Conservation (phyloP, 1,284 basidiomycete genomes). For the Cutaneotrichosporon curvatum region DNA sequence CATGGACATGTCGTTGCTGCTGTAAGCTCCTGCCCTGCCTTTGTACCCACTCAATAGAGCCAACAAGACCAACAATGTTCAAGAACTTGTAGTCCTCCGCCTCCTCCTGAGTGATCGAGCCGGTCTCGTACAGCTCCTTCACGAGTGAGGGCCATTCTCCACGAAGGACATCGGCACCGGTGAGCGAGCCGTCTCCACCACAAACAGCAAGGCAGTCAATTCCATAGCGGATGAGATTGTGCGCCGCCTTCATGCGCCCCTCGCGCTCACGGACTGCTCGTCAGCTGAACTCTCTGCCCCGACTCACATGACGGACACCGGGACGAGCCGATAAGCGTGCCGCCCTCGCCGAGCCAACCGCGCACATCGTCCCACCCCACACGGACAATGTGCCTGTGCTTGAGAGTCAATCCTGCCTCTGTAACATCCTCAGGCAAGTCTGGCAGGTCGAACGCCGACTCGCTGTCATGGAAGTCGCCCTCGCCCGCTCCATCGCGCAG, state of each 20-base stretch:
- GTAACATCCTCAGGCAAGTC: constrained; percentile 46
- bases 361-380: constrained; percentile 98
- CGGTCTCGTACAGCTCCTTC: constrained; percentile 57
- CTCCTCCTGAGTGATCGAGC: constrained; percentile 69
- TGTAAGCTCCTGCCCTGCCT: constrained; percentile 1
- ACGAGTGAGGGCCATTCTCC: constrained; percentile 88
- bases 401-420: constrained; percentile 56
- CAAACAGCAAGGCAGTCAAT: constrained; percentile 96
- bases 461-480: constrained; percentile 40
- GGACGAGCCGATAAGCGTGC: constrained; percentile 92
- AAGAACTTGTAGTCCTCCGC: constrained; percentile 67
- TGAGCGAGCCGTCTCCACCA: constrained; percentile 92
- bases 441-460: constrained; percentile 13
- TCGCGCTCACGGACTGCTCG: constrained; percentile 64
- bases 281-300: not conserved
- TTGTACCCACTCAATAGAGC: constrained; percentile 71
- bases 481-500: constrained; percentile 89
- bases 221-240: constrained; percentile 88
- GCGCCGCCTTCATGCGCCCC: constrained; percentile 77
- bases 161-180: constrained; percentile 89
- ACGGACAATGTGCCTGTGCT: constrained; percentile 86
- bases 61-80: constrained; percentile 93
- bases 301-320: constrained; percentile 65
- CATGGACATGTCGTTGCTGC: constrained; percentile 88
- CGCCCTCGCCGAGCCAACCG: constrained; percentile 91